Conservation (phyloP, 1,284 basidiomycete species). For the Heterobasidion occidentale region DNA sequence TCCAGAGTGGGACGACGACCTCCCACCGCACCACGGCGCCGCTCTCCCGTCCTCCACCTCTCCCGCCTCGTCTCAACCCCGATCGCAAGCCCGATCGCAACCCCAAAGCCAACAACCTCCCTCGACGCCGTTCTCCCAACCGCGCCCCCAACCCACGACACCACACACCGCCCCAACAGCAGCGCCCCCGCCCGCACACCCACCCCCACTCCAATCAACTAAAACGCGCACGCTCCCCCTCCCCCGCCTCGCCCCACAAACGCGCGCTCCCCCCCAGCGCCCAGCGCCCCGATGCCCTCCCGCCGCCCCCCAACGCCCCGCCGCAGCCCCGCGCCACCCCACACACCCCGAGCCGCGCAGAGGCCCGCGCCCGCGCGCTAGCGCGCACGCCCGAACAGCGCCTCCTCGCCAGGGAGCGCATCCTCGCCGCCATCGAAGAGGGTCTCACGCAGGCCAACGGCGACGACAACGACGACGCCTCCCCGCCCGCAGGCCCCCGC, state of each 20-base stretch:
- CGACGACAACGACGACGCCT: too few species aligned
- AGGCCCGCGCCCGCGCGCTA: not conserved
- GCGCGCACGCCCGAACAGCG: not conserved
- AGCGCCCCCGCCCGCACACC: not conserved
- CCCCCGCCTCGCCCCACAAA: not conserved
- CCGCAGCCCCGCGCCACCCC: not conserved
- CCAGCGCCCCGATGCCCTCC: not conserved
- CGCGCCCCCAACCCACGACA: not conserved
- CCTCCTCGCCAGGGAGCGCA: not conserved
- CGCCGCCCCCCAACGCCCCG: not conserved
- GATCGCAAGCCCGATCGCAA: slow-evolving; percentile 9
- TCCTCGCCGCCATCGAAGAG: not conserved
- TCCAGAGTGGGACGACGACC: not conserved
- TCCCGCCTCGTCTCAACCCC: slow-evolving; percentile 11
- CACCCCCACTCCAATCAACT: too few species aligned
- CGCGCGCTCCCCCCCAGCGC: not conserved
- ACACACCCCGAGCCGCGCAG: not conserved
- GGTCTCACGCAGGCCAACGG: too few species aligned
- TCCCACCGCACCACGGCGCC: not conserved
- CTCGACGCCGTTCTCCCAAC: not conserved
- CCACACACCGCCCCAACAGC: too few species aligned
- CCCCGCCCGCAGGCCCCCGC: too few species aligned
- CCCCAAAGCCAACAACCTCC: not conserved
- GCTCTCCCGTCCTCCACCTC: not conserved
- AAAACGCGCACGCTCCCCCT: too few species aligned